Conservation (phyloP, 768 basidiomycete species). For the Punctularia strigosozonata region DNA sequence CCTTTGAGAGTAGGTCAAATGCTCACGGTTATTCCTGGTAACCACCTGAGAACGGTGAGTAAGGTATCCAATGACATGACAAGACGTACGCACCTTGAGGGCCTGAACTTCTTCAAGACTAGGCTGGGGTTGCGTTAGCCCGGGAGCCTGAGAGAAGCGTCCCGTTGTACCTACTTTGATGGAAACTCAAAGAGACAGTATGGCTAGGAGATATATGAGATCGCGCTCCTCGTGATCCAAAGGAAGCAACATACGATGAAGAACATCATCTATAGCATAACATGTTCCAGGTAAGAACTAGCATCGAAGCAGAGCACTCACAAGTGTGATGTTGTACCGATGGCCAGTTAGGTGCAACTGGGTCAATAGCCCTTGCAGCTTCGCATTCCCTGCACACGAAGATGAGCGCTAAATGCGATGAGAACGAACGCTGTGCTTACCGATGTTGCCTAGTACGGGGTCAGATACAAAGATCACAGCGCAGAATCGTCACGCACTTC, state of each 20-base stretch:
- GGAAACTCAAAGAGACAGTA: constrained; percentile 60
- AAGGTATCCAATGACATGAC: no score
- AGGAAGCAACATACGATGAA: constrained; percentile 41
- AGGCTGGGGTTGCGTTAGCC: no score
- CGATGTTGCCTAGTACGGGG: no score
- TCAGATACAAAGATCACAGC: no score
- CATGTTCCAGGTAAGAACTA: neutral
- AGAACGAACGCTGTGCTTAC: no score
- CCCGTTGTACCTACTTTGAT: no score
- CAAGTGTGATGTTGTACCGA: constrained; percentile 57
- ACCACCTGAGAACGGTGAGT: constrained; percentile 41
- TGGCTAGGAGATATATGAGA: constrained; percentile 21
- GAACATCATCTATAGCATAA: constrained; percentile 43
- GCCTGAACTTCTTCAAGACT: constrained; percentile 50
- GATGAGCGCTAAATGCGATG: neutral
- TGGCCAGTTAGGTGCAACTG: constrained; percentile 46
- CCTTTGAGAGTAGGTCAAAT: neutral
- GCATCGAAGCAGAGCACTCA: no score
- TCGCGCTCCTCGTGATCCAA: neutral
- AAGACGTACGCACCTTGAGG: constrained; percentile 40
- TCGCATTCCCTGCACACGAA: constrained; percentile 48
- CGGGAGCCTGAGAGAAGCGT: no score
- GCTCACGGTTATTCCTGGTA: constrained; percentile 52
- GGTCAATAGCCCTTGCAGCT: constrained; percentile 45
- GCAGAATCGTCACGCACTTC: constrained; percentile 38